Conservation (phyloP, 179 eudicot species). For the Monotropa hypopitys region DNA sequence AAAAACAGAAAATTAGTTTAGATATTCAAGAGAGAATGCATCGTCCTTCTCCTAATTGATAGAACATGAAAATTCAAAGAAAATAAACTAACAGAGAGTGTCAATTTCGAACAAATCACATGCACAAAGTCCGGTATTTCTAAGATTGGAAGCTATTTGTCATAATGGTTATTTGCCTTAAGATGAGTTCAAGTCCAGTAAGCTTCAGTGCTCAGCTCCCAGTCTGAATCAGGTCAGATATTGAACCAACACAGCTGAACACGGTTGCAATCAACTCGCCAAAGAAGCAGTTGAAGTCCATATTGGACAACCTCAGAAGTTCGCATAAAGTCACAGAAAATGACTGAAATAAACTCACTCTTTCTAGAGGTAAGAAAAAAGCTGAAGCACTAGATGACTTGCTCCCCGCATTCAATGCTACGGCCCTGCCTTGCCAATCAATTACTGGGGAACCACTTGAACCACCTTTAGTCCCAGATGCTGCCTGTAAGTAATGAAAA, state of each 20-base stretch:
- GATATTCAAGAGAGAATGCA: background rate
- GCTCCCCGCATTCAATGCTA: constrained; percentile 97
- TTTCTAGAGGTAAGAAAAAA: constrained; percentile 88
- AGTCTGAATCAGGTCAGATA: background rate
- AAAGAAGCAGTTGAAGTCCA: constrained; percentile 1
- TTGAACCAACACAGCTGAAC: background rate
- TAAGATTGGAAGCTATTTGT: background rate
- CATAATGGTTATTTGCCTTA: background rate
- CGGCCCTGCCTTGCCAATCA: constrained; percentile 98
- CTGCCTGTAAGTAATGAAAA: constrained; percentile 42
- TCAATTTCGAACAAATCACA: background rate
- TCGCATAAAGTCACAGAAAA: background rate
- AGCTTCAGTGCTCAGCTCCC: background rate
- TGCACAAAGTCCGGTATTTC: background rate
- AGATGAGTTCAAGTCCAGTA: background rate
- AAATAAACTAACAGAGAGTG: background rate
- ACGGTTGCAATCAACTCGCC: background rate
- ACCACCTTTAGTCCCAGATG: constrained; percentile 99
- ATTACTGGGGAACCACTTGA: constrained; percentile 99
- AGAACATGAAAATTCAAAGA: background rate
- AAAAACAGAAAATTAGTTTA: background rate
- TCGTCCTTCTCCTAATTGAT: background rate
- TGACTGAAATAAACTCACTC: constrained; percentile 33
- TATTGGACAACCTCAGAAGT: background rate
- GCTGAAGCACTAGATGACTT: constrained; percentile 96